Evolutionary conservation across 805 yeast genomes (phyloP).

Genomic region (Candida ovalis): DNA sequence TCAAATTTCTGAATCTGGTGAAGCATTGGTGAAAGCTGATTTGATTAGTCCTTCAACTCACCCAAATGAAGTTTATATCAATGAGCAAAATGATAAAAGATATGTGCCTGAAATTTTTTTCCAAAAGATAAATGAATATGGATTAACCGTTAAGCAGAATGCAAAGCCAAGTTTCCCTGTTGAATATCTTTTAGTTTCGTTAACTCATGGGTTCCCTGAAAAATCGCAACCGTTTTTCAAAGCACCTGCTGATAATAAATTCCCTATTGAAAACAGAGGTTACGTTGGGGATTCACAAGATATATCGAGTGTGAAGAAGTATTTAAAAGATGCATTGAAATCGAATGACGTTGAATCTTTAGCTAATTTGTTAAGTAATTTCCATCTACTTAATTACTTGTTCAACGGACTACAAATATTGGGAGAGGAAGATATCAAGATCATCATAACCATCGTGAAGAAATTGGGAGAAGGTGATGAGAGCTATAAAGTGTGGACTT

Average conservation of each 20-base stretch:
- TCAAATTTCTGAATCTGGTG: constrained; percentile 86
- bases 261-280: constrained; percentile 79
- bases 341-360: constrained; percentile 22
- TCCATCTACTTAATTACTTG: constrained; percentile 69
- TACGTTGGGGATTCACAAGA: constrained; percentile 74
- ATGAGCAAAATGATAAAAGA: constrained; percentile 64
- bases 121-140: constrained; percentile 82
- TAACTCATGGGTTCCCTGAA: constrained; percentile 91
- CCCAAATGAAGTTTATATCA: constrained; percentile 81
- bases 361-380: constrained; percentile 47
- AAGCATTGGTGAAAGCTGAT: constrained; percentile 82
- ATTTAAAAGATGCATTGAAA: constrained; percentile 30
- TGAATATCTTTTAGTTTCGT: constrained; percentile 80
- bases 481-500: constrained; percentile 15
- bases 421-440: constrained; percentile 47
- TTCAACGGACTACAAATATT: constrained; percentile 50
- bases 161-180: constrained; percentile 92
- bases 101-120: constrained; percentile 95
- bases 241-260: constrained; percentile 33
- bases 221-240: constrained; percentile 50
- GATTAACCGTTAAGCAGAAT: constrained; percentile 77
- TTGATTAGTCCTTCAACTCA: constrained; percentile 84
- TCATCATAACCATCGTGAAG: constrained; percentile 46
- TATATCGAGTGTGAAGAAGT: constrained; percentile 47
- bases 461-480: constrained; percentile 41